phyloP scores from a whole-genome alignment of 345 rosid species.

The Citrus reticulata region DNA sequence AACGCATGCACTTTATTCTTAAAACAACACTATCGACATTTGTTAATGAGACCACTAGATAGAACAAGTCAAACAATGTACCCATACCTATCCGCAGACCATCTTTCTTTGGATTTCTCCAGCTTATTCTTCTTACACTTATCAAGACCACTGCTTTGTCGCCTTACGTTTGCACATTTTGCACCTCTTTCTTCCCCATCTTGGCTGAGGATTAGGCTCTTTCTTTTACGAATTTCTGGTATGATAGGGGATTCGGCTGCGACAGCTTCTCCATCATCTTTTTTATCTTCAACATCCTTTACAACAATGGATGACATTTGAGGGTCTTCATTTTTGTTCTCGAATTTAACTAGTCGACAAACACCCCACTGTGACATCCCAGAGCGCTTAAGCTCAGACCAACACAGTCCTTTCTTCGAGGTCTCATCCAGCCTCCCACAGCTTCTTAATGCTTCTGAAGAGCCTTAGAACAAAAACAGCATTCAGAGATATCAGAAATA shows the following conservation, averaged over 20 bases:
- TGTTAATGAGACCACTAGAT: not conserved
- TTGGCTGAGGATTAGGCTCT: slow-evolving; percentile 21
- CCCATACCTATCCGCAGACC: slow-evolving; percentile 69
- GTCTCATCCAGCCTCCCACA: slow-evolving; percentile 23
- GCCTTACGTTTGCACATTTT: slow-evolving; percentile 14
- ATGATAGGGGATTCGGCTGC: slow-evolving; percentile 20
- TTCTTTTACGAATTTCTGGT: slow-evolving; percentile 36
- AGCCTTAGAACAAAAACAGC: slow-evolving; percentile 1
- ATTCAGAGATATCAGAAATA: slow-evolving; percentile 6
- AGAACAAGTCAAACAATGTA: slow-evolving; percentile 7
- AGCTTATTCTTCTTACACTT: slow-evolving; percentile 27
- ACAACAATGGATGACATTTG: slow-evolving; percentile 24
- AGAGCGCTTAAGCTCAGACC: slow-evolving; percentile 35
- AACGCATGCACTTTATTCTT: slow-evolving; percentile 8
- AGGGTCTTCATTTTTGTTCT: slow-evolving; percentile 16
- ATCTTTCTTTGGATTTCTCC: slow-evolving; percentile 31
- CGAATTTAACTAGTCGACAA: slow-evolving; percentile 21
- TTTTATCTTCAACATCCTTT: slow-evolving; percentile 29
- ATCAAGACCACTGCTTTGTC: slow-evolving; percentile 4
- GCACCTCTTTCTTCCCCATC: slow-evolving; percentile 23
- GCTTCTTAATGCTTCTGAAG: slow-evolving; percentile 16
- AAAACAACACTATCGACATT: not conserved
- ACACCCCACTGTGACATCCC: slow-evolving; percentile 45
- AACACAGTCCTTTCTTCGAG: slow-evolving; percentile 35
- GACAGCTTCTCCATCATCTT: slow-evolving; percentile 30